Conservation (phyloP, 2,329 filamentous ascomycete species). For the Venturia nashicola region DNA sequence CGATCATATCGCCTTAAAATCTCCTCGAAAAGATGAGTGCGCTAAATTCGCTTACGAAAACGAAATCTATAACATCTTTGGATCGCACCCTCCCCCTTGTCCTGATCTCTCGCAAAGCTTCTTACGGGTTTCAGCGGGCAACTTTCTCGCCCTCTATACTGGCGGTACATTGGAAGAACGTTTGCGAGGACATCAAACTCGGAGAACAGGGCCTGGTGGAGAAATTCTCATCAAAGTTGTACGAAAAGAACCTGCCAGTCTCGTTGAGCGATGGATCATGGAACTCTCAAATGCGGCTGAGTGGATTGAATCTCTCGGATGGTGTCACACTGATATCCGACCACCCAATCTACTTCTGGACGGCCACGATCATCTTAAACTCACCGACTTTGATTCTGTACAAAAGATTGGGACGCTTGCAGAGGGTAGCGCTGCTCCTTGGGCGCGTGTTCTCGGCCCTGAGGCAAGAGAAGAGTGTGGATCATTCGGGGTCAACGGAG, state of each 20-base stretch:
- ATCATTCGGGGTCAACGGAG: background rate
- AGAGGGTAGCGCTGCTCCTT: background rate
- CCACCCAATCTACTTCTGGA: conserved; percentile 18
- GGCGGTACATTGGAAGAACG: background rate
- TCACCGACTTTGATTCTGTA: conserved; percentile 13
- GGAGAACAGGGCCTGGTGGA: too few relatives aligned
- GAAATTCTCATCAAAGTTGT: too few relatives aligned
- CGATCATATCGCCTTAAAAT: background rate
- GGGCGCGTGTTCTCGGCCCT: background rate
- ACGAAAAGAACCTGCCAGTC: conserved; percentile 7
- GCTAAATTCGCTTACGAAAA: background rate
- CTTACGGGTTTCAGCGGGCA: background rate
- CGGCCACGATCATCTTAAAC: conserved; percentile 13
- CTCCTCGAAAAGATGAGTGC: background rate
- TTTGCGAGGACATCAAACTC: background rate
- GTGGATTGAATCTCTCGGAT: conserved; percentile 22
- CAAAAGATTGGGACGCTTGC: background rate
- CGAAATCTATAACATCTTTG: background rate
- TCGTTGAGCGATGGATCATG: conserved; percentile 19
- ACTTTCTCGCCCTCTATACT: background rate
- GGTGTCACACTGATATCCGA: conserved; percentile 21
- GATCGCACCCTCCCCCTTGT: background rate
- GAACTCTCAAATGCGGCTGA: conserved; percentile 20
- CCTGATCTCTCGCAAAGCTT: background rate
- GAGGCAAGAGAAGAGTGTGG: background rate